Conservation (phyloP, 1,139 yeast genomes). For the Sugiyamaella grinbergsii region DNA sequence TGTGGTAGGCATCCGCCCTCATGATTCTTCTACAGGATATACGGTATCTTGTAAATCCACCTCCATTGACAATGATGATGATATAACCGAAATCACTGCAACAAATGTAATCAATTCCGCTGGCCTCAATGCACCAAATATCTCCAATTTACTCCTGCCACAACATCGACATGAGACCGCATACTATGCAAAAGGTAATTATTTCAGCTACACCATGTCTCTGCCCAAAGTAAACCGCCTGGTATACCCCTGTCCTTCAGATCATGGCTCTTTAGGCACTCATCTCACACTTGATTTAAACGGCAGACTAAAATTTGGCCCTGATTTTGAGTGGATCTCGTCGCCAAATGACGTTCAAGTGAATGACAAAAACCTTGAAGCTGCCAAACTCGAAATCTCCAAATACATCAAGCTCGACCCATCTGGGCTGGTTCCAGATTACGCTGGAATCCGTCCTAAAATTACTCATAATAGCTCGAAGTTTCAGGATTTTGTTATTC, state of each 20-base stretch:
- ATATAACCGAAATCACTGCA: slow-evolving; percentile 51
- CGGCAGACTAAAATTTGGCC: slow-evolving; percentile 82
- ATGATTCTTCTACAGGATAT: slow-evolving; percentile 33
- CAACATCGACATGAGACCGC: slow-evolving; percentile 57
- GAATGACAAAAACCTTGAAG: slow-evolving; percentile 49
- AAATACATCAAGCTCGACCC: slow-evolving; percentile 64
- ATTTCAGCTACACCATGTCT: slow-evolving; percentile 58
- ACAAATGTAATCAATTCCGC: slow-evolving; percentile 73
- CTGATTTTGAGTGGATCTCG: slow-evolving; percentile 82
- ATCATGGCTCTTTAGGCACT: slow-evolving; percentile 77
- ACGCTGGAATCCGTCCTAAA: slow-evolving; percentile 85
- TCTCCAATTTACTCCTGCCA: slow-evolving; percentile 72
- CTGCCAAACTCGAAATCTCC: slow-evolving; percentile 60
- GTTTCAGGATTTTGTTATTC: slow-evolving; percentile 74
- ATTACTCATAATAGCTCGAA: slow-evolving; percentile 50
- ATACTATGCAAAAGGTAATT: slow-evolving; percentile 82
- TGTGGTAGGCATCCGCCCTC: slow-evolving; percentile 50
- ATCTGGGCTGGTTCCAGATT: slow-evolving; percentile 62
- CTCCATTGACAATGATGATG: slow-evolving; percentile 33
- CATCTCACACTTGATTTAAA: slow-evolving; percentile 84
- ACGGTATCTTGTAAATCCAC: slow-evolving; percentile 32
- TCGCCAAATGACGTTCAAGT: slow-evolving; percentile 43
- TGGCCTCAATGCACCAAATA: slow-evolving; percentile 69
- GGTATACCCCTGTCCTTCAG: slow-evolving; percentile 80
- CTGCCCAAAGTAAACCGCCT: slow-evolving; percentile 47